phyloP scores from a whole-genome alignment of 257 asterid species.

The Solanum bukasovii region DNA sequence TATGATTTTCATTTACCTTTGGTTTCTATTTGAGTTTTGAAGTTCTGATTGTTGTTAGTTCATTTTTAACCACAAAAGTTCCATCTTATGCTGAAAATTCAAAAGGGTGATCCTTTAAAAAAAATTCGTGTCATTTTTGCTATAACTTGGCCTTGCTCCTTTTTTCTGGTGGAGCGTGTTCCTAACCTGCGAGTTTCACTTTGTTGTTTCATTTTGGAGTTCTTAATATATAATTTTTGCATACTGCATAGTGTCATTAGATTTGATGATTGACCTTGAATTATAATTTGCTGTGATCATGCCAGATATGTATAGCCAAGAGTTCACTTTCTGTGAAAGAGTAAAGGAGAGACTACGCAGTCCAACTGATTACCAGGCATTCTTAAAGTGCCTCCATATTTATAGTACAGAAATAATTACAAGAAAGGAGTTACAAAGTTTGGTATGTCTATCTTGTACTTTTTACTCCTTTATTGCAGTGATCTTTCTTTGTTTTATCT shows the following conservation, averaged over 20 bases:
- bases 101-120: neutral
- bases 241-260: neutral
- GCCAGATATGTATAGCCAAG: constrained; percentile 23
- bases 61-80: neutral
- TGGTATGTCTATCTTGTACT: constrained; percentile 9
- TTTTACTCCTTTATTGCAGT: neutral
- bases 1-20: neutral
- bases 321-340: constrained; percentile 22
- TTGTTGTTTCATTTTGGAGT: neutral
- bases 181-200: neutral
- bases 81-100: neutral
- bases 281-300: constrained; percentile 14
- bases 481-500: neutral
- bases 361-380: constrained; percentile 20
- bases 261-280: neutral
- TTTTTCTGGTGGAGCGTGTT: neutral
- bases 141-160: neutral
- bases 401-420: constrained; percentile 20
- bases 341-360: constrained; percentile 26
- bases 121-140: neutral
- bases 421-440: constrained; percentile 17
- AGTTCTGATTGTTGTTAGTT: neutral
- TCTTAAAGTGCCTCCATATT: constrained; percentile 29
- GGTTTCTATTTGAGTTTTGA: neutral
- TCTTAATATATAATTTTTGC: neutral